phyloP scores from a whole-genome alignment of 2,329 filamentous ascomycete species.

The Penicillium hesseltinei region DNA sequence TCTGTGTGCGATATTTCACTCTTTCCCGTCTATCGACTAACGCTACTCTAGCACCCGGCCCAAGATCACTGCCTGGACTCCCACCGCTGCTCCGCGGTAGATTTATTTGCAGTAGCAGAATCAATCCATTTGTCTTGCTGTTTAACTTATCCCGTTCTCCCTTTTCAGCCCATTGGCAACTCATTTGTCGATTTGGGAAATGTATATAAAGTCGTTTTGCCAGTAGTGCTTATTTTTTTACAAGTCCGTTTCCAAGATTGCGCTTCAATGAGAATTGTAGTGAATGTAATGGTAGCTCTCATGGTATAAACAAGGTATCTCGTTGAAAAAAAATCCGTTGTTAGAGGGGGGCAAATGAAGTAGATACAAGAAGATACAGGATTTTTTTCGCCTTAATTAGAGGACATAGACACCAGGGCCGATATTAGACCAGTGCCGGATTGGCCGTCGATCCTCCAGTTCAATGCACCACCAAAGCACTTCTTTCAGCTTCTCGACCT shows the following conservation, averaged over 20 bases:
- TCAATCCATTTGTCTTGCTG: conserved; percentile 17
- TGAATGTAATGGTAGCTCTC: neutral
- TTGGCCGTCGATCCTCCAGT: conserved; percentile 77
- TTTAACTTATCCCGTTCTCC: conserved; percentile 10
- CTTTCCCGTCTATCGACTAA: conserved; percentile 10
- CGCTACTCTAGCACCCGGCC: conserved; percentile 27
- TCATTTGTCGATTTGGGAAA: conserved; percentile 17
- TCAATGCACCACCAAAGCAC: conserved; percentile 98
- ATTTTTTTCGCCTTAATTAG: conserved; percentile 30
- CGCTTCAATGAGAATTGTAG: conserved; percentile 12
- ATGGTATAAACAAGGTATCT: conserved; percentile 30
- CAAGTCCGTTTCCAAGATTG: conserved; percentile 13
- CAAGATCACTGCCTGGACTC: conserved; percentile 37
- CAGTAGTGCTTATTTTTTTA: conserved; percentile 21
- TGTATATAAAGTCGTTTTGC: conserved; percentile 40
- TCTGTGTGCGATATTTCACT: neutral
- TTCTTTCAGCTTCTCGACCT: conserved; percentile 83
- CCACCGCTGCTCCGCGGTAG: conserved; percentile 38
- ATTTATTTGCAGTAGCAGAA: conserved; percentile 18
- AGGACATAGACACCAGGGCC: conserved; percentile 66
- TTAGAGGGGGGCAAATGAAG: conserved; percentile 10
- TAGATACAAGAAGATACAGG: conserved; percentile 25
- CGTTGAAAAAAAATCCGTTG: conserved; percentile 10
- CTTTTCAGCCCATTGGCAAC: neutral
- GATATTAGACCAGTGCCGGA: conserved; percentile 74